phyloP scores from a whole-genome alignment of 2,329 filamentous ascomycete genomes.

The Colletotrichum chrysophilum region DNA sequence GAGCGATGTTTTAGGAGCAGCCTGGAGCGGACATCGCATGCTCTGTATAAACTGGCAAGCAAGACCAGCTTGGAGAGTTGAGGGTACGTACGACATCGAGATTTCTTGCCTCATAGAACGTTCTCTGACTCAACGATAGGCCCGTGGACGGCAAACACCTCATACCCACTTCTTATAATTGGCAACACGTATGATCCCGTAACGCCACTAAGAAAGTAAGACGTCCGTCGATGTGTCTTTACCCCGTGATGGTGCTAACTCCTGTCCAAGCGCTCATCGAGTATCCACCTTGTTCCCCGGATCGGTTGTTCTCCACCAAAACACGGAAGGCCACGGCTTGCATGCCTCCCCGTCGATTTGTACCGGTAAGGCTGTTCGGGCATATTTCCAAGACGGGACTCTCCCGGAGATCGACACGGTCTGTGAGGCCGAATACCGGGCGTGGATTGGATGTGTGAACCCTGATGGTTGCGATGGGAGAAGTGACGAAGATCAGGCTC shows the following conservation, averaged over 20 bases:
- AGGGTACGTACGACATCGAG: not conserved
- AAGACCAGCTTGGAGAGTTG: constrained; percentile 25
- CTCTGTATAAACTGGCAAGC: constrained; percentile 33
- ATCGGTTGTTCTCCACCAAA: not conserved
- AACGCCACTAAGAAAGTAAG: not conserved
- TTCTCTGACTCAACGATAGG: not conserved
- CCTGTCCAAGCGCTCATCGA: not conserved
- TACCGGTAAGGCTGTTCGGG: not conserved
- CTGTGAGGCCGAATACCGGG: not conserved
- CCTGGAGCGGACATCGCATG: constrained; percentile 22
- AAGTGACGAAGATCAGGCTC: not conserved
- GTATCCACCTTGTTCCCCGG: not conserved
- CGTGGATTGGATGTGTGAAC: not conserved
- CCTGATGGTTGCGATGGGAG: not conserved
- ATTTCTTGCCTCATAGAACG: not conserved
- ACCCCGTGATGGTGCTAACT: not conserved
- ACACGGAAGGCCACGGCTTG: not conserved
- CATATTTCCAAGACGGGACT: not conserved
- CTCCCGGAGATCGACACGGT: not conserved
- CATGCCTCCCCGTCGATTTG: not conserved
- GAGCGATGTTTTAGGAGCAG: constrained; percentile 16
- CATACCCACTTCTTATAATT: constrained; percentile 34
- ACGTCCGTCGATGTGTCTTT: not conserved
- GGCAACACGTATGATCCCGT: constrained; percentile 32
- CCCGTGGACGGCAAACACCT: constrained; percentile 25